Conservation (phyloP, 306 rosid species). For the Luffa aegyptiaca region DNA sequence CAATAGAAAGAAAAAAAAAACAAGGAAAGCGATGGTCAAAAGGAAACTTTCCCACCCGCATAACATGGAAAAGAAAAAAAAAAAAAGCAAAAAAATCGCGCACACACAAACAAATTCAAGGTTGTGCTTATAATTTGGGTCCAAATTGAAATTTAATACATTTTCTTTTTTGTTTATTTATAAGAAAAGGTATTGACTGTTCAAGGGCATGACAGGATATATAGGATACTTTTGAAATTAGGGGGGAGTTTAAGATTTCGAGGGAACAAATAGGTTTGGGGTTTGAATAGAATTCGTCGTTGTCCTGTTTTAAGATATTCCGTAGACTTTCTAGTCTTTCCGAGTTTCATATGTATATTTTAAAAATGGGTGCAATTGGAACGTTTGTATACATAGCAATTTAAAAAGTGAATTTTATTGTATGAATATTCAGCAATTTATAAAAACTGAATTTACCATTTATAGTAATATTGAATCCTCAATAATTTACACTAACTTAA, state of each 20-base stretch:
- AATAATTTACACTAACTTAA: no score
- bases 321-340: neutral
- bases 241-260: slow-evolving; percentile 6
- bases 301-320: neutral
- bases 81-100: neutral
- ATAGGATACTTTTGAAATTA: neutral
- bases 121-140: neutral
- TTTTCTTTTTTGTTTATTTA: neutral
- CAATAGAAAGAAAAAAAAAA: neutral
- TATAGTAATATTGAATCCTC: no score
- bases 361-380: no score
- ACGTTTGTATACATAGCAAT: no score
- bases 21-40: neutral
- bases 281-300: neutral
- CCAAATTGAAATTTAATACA: neutral
- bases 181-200: neutral
- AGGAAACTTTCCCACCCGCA: neutral
- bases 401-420: no score
- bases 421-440: no score
- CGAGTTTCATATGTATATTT: no score
- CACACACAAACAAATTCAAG: neutral
- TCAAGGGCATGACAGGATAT: neutral
- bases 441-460: no score
- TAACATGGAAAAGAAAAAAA: neutral
- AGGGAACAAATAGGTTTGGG: neutral